Conservation (phyloP, 257 asterid species). For the Nicotiana tomentosiformis region DNA sequence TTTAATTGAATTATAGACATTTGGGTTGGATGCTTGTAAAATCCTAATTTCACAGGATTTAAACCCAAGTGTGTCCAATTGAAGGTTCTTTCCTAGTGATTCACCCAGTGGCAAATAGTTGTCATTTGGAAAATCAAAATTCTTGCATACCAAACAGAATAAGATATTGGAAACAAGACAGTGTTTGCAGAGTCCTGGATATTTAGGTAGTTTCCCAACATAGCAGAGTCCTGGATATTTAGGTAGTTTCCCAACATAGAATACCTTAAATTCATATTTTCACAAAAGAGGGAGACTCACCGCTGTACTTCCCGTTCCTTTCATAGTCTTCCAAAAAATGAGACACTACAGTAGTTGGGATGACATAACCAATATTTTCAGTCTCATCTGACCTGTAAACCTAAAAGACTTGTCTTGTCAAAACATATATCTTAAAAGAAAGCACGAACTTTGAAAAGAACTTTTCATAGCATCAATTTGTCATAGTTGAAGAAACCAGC, state of each 20-base stretch:
- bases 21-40: not conserved
- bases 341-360: slow-evolving; percentile 88
- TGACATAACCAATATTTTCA: slow-evolving; percentile 94
- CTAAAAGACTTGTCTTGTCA: slow-evolving; percentile 54
- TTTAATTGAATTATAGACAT: not conserved
- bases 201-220: slow-evolving; percentile 2
- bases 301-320: slow-evolving; percentile 88
- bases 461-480: not conserved
- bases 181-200: not conserved
- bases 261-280: not conserved
- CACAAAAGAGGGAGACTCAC: slow-evolving; percentile 34
- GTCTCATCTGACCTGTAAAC: slow-evolving; percentile 96
- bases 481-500: not conserved
- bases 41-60: not conserved
- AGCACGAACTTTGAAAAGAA: slow-evolving; percentile 5
- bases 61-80: not conserved
- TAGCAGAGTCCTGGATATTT: not conserved
- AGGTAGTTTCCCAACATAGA: slow-evolving; percentile 1
- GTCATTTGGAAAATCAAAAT: not conserved
- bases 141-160: not conserved
- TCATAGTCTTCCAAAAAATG: slow-evolving; percentile 96
- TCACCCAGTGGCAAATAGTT: not conserved
- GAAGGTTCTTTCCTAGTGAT: not conserved
- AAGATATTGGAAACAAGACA: not conserved
- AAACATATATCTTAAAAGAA: slow-evolving; percentile 18